A percentile compares a stretch with the other conserved stretches of the same genome.
phyloP scores from a whole-genome alignment of 257 asterid genomes.

The Ocimum tenuiflorum region DNA sequence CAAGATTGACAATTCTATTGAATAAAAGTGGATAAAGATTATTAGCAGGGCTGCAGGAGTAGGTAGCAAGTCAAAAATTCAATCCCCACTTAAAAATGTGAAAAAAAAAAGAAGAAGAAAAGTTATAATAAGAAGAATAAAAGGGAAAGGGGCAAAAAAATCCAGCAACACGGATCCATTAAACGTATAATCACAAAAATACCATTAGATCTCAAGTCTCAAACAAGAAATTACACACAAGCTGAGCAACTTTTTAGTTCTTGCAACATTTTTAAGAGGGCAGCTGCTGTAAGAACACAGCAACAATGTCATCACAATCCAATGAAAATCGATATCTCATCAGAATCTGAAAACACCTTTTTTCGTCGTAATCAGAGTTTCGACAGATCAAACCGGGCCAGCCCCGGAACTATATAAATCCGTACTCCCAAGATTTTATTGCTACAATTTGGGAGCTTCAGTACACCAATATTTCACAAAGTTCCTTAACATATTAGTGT shows the following conservation, averaged over 20 bases:
- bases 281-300: background rate
- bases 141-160: too few species aligned
- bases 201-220: background rate
- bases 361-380: conserved; percentile 6
- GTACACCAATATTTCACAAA: conserved; percentile 15
- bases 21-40: too few species aligned
- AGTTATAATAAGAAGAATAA: too few species aligned
- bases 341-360: background rate
- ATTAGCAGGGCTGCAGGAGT: too few species aligned
- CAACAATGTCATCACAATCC: background rate
- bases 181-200: background rate
- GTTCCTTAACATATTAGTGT: background rate
- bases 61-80: too few species aligned
- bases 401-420: conserved; percentile 3
- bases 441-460: conserved; percentile 21
- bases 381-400: background rate
- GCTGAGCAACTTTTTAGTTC: background rate
- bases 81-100: too few species aligned
- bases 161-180: background rate
- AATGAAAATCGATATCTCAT: background rate
- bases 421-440: conserved; percentile 21
- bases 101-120: too few species aligned
- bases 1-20: too few species aligned
- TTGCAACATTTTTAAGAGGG: background rate
- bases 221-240: background rate